Conservation (phyloP, 2,329 filamentous ascomycete genomes). For the Botrytis fabae region DNA sequence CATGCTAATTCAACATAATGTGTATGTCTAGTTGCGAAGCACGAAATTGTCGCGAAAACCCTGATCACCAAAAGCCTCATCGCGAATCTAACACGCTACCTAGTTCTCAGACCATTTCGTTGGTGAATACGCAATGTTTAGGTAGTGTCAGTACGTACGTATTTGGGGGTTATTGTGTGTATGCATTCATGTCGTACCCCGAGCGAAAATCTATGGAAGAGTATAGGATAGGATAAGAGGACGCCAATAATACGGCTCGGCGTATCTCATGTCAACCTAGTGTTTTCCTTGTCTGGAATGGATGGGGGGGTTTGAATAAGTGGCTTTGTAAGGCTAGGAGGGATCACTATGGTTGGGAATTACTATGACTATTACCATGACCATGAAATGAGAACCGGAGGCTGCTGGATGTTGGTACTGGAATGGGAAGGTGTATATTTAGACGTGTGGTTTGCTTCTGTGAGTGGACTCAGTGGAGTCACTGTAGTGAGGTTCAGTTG, state of each 20-base stretch:
- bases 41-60: neutral
- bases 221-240: slow-evolving; percentile 5
- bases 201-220: neutral
- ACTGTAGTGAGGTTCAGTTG: neutral
- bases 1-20: neutral
- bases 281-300: neutral
- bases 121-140: neutral
- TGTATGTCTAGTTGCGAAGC: neutral
- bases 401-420: neutral
- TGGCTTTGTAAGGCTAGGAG: slow-evolving; percentile 14
- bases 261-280: neutral
- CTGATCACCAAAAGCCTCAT: slow-evolving; percentile 7
- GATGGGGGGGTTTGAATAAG: neutral
- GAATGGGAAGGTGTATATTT: slow-evolving; percentile 16
- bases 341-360: slow-evolving; percentile 7
- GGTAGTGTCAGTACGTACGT: neutral
- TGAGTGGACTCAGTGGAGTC: neutral
- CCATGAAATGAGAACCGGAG: neutral
- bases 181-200: slow-evolving; percentile 7
- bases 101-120: neutral
- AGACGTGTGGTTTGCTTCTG: neutral
- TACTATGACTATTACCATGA: neutral
- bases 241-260: slow-evolving; percentile 9
- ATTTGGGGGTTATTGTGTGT: neutral
- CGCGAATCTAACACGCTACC: slow-evolving; percentile 16